A percentile compares a stretch with the other conserved stretches of the same genome.
Evolutionary conservation across 805 yeast species (phyloP).

Genomic region (Teunomyces funiuensis): DNA sequence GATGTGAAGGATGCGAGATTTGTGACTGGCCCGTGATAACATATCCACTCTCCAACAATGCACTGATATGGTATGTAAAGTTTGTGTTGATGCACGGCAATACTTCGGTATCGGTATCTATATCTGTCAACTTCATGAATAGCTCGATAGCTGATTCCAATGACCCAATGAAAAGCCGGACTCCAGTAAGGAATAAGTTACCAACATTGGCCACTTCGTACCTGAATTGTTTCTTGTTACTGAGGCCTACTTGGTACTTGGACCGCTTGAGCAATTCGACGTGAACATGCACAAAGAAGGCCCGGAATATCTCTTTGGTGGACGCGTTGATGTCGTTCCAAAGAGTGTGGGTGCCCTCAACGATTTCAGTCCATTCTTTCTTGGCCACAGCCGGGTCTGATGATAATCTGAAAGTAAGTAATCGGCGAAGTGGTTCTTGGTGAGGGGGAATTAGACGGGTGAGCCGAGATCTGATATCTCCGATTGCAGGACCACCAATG

Average conservation of each 20-base stretch:
- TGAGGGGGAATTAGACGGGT: slow-evolving; percentile 67
- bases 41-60: slow-evolving; percentile 64
- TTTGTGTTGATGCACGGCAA: slow-evolving; percentile 83
- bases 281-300: slow-evolving; percentile 77
- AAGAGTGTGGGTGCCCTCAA: slow-evolving; percentile 71
- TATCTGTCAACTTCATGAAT: slow-evolving; percentile 60
- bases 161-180: slow-evolving; percentile 78
- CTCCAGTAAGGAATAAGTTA: slow-evolving; percentile 78
- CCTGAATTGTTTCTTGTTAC: slow-evolving; percentile 53
- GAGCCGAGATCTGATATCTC: slow-evolving; percentile 82
- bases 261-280: slow-evolving; percentile 71
- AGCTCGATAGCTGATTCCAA: slow-evolving; percentile 82
- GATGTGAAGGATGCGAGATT: slow-evolving; percentile 77
- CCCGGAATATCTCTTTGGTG: slow-evolving; percentile 67
- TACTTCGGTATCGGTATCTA: slow-evolving; percentile 54
- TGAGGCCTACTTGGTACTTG: slow-evolving; percentile 35
- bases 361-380: slow-evolving; percentile 71
- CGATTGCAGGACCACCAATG: slow-evolving; percentile 93
- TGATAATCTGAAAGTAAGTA: slow-evolving; percentile 51
- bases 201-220: slow-evolving; percentile 84
- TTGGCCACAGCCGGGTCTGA: slow-evolving; percentile 52
- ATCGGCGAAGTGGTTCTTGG: slow-evolving; percentile 29
- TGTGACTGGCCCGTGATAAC: slow-evolving; percentile 89
- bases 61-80: slow-evolving; percentile 84
- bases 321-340: slow-evolving; percentile 65